Evolutionary conservation across 2,329 filamentous ascomycete genomes (phyloP).

Genomic region (Apiospora malaysiana): DNA sequence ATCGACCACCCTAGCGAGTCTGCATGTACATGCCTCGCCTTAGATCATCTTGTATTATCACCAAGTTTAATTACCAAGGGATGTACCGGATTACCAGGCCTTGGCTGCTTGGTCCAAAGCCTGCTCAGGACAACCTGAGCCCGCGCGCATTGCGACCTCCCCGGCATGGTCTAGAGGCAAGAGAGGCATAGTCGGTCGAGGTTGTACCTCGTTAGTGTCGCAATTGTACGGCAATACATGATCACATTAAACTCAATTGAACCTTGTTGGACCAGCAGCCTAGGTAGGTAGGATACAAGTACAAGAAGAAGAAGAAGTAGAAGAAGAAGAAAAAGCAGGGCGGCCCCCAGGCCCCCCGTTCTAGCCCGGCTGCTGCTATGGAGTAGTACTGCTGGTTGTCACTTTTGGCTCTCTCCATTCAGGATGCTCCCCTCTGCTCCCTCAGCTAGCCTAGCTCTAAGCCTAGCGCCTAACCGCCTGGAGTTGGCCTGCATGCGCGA

Average conservation of each 20-base stretch:
- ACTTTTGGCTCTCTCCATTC: not conserved
- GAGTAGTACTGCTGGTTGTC: too few species aligned
- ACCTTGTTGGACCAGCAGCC: not conserved
- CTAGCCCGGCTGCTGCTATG: too few species aligned
- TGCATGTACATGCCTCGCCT: slow-evolving; percentile 3
- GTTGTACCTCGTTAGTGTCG: not conserved
- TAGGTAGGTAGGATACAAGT: not conserved
- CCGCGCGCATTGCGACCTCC: slow-evolving; percentile 11
- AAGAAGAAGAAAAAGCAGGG: slow-evolving; percentile 11
- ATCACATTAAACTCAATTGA: slow-evolving; percentile 4
- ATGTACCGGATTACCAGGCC: slow-evolving; percentile 4
- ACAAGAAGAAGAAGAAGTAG: not conserved
- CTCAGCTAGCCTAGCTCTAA: not conserved
- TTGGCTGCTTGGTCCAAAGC: not conserved
- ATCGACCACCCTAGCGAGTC: not conserved
- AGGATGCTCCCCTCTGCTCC: not conserved
- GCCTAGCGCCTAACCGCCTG: not conserved
- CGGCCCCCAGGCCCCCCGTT: too few species aligned
- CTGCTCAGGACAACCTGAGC: not conserved
- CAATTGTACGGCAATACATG: not conserved
- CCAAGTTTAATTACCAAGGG: slow-evolving; percentile 13
- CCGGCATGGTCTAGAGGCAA: not conserved
- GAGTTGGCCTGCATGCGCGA: slow-evolving; percentile 9
- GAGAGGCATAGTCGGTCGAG: too few species aligned
- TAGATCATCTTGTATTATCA: not conserved